Evolutionary conservation across 306 rosid species (phyloP), one percentile per base, ranked within the genome.

Genomic region (Begonia fuchsioides): DNA sequence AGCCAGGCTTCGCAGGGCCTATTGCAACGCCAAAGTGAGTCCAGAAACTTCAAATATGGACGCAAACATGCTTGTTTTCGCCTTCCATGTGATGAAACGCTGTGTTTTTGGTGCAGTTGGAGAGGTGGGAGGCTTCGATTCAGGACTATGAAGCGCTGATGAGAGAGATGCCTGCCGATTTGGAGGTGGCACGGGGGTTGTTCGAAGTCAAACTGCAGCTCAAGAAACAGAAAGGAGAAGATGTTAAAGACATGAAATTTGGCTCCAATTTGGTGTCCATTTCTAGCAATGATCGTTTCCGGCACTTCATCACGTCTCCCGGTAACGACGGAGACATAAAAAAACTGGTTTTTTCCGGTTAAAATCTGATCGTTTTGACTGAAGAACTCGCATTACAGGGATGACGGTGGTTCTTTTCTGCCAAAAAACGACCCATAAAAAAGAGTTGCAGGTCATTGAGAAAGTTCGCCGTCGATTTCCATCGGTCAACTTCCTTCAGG

Each of bases 371-470:
- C 32, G 9, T 51, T 51, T 19, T 35, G 32, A 43, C 10, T 13
- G 15, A 13, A 18, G n/a, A 4, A 15, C 2, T 55, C 14, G 6
- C 55, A 26, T 50, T 10, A 56, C 78, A 86, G 96, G 96, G 14
- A 88, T 81, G 95, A 78, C 87, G 9, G 95, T 88, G 65, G 97
- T 79, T 55, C 78, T 84, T 13, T 88, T 88, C 53, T 88, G 82
- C 67, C 72, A 70, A 63, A 83, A 84, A 73, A 58, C 56, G 16
- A 74, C 73, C 52, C 76, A 78, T 44, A 81, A 68, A 49, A 68
- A 76, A 46, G 82, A 67, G 13, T 44, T 81, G 49, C 65, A 81
- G 64, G 81, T 70, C 46, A 61, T 88, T 52, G 90, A 84, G 55
- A 78, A 81, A 63, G 86, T 79, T 44, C 72, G 93, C 87, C 74